A percentile compares a stretch with the other conserved stretches of the same genome.
Evolutionary conservation across 768 basidiomycete genomes (phyloP).

Genomic region (Suillus discolor): DNA sequence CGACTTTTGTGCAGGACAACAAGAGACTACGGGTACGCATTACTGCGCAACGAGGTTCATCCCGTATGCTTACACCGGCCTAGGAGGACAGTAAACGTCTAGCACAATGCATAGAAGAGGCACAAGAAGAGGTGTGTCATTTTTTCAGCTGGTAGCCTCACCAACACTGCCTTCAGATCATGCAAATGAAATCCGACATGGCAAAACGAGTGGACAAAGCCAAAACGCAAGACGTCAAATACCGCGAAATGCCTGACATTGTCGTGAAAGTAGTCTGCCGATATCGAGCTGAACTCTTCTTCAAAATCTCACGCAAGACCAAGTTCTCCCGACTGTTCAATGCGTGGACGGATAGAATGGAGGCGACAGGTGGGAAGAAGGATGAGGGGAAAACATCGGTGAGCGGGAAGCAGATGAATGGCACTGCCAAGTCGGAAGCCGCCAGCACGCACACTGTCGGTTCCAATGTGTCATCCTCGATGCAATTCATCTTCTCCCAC

Average conservation of each 20-base stretch:
- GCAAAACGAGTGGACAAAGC: conserved; percentile 79
- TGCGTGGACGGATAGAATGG: conserved; percentile 91
- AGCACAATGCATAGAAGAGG: conserved; percentile 80
- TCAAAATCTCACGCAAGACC: conserved; percentile 91
- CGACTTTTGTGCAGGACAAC: conserved; percentile 63
- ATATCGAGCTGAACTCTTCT: conserved; percentile 88
- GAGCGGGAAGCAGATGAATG: conserved; percentile 43
- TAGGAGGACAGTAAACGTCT: conserved; percentile 87
- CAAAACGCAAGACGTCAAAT: conserved; percentile 78
- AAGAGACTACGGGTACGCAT: conserved; percentile 77
- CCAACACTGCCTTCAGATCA: conserved; percentile 46
- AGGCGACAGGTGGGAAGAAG: conserved; percentile 54
- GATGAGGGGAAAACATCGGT: conserved; percentile 34
- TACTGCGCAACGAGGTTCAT: conserved; percentile 5
- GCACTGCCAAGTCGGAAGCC: conserved; percentile 52
- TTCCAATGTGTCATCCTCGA: conserved; percentile 42
- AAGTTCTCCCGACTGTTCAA: conserved; percentile 82
- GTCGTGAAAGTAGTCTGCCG: conserved; percentile 88
- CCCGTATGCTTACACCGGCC: conserved; percentile 23
- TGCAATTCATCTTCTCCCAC: conserved; percentile 87
- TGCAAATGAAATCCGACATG: conserved; percentile 82
- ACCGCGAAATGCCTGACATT: conserved; percentile 86
- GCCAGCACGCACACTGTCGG: conserved; percentile 47
- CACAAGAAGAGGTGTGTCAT: conserved; percentile 71
- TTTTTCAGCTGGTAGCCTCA: background rate